These are phyloP conservation scores for Candida neerlandica DNA, from an alignment of 1,139 yeast genomes.

Conservation along the genomic window DNA sequence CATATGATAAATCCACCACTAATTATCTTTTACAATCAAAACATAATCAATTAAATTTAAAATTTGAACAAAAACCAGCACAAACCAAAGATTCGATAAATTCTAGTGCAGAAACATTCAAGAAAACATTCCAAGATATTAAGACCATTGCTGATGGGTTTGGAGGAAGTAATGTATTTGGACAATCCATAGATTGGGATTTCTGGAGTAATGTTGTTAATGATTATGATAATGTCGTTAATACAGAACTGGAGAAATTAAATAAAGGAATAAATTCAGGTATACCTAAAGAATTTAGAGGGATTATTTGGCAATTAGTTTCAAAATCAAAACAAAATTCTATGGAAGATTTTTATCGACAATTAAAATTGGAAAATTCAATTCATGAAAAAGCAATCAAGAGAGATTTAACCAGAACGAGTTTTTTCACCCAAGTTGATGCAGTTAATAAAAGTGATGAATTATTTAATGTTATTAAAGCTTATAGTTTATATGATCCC, in stretches of 20 bases:
- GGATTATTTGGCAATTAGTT: slow-evolving; percentile 89
- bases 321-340: slow-evolving; percentile 75
- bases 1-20: slow-evolving; percentile 27
- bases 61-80: slow-evolving; percentile 33
- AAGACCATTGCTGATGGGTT: slow-evolving; percentile 50
- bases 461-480: slow-evolving; percentile 74
- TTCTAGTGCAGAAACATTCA: slow-evolving; percentile 63
- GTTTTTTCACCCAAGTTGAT: slow-evolving; percentile 68
- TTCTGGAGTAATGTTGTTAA: slow-evolving; percentile 85
- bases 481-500: slow-evolving; percentile 82
- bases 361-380: slow-evolving; percentile 53
- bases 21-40: slow-evolving; percentile 42
- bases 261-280: slow-evolving; percentile 69
- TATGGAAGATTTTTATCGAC: slow-evolving; percentile 68
- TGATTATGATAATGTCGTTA: slow-evolving; percentile 69
- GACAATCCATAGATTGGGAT: slow-evolving; percentile 68
- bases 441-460: slow-evolving; percentile 56
- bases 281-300: slow-evolving; percentile 82
- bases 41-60: slow-evolving; percentile 31
- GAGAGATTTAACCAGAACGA: slow-evolving; percentile 82
- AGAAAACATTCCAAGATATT: slow-evolving; percentile 60
- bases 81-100: slow-evolving; percentile 50
- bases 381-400: slow-evolving; percentile 76
- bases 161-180: slow-evolving; percentile 25
- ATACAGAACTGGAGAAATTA: slow-evolving; percentile 59